Base-by-base conservation (phyloP, 495 filamentous ascomycete species). In the Lepraria neglecta region DNA sequence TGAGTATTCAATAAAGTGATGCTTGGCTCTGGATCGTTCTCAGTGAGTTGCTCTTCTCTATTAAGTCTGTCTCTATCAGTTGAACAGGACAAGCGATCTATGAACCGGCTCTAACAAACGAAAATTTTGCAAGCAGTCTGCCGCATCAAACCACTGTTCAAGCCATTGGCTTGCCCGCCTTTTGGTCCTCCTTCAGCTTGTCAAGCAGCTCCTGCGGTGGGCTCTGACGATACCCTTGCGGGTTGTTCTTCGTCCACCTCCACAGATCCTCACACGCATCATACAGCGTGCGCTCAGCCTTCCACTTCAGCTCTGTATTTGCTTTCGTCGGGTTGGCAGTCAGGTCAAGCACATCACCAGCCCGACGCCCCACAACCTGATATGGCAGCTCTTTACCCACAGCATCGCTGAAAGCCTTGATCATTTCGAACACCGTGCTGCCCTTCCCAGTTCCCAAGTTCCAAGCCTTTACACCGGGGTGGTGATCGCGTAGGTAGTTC, bases 391-490 rank as follows among this genome's bases (percentile, higher is more conserved):
- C 84, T 45, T 82, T 84, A 58, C 94, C 92, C 31, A 96, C 90
- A 38, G 90, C 89, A 42, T 81, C 75, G 71, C 84, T 89, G 78
- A 98, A 98, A 61, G 95, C 90, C 59, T 89, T 88, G 82, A 98
- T 87, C 83, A 98, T 98, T 70, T 98, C 91, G 73, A 90, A 92
- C 40, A 98, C 94, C 12, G 95, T 97, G 74, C 87, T 91, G 63
- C 94, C 94, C 69, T 85, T 87, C 43, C 94, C 94, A n/a, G 91
- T 96, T 27, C 94, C 94, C 60, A 98, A 72, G 77, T 98, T 98
- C 95, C 95, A 98, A 60, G 92, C 92, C 61, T 88, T 84, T 54
- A 96, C 90, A 61, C 94, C 94, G 46, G 95, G 95, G 71, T 95
- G 88, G 71, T 92, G 80, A 58, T 87, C 80, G 65, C 88, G 87